phyloP scores from a whole-genome alignment of 257 asterid species.

The Rehmannia glutinosa region DNA sequence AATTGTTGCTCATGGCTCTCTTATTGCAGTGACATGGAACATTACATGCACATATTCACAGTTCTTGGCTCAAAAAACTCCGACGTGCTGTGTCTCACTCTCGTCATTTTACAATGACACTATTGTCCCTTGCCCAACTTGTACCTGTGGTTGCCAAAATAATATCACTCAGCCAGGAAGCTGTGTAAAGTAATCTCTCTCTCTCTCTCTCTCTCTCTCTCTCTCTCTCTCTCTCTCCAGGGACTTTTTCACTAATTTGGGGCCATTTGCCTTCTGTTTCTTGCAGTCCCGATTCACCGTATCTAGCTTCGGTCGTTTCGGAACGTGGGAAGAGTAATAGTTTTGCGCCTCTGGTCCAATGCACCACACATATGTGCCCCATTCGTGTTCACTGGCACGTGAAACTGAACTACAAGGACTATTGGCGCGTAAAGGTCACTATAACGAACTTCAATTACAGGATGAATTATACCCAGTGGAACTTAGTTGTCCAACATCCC shows the following conservation, averaged over 20 bases:
- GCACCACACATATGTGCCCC: conserved; percentile 67
- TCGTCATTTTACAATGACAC: conserved; percentile 86
- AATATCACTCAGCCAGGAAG: conserved; percentile 60
- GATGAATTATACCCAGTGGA: conserved; percentile 60
- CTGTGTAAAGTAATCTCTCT: conserved; percentile 56
- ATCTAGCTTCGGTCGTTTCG: conserved; percentile 56
- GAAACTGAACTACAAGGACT: conserved; percentile 56
- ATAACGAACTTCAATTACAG: conserved; percentile 56
- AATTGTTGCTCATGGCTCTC: conserved; percentile 6
- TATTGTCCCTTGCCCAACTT: conserved; percentile 89
- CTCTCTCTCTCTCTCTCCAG: background rate
- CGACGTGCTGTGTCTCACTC: conserved; percentile 80
- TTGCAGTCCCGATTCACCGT: conserved; percentile 44
- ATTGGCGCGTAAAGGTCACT: conserved; percentile 56
- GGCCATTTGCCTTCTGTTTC: background rate
- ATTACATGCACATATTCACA: conserved; percentile 86
- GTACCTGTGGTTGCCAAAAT: conserved; percentile 89
- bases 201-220: background rate
- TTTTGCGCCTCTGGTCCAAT: conserved; percentile 47
- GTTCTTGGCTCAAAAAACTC: conserved; percentile 84
- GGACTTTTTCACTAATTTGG: background rate
- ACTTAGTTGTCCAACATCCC: conserved; percentile 56
- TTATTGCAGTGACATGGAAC: conserved; percentile 84
- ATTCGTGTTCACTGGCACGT: conserved; percentile 69
- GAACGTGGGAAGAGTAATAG: conserved; percentile 27